Evolutionary conservation across 306 rosid species (phyloP).

Genomic region (Glycyrrhiza uralensis): DNA sequence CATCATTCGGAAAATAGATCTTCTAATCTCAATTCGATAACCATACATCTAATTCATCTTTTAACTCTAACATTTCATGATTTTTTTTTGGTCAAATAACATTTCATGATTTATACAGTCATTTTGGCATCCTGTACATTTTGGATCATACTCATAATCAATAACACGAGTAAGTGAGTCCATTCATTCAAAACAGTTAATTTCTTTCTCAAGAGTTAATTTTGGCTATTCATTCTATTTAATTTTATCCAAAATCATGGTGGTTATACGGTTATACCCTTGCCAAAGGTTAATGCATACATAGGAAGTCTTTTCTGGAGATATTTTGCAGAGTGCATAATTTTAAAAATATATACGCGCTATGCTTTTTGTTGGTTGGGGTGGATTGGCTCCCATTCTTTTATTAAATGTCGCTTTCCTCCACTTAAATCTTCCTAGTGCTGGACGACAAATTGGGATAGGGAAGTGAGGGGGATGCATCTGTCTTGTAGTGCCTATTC

Average conservation of each 20-base stretch:
- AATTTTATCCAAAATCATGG: background rate
- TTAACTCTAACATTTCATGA: too few species aligned
- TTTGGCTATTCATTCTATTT: background rate
- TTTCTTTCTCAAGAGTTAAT: background rate
- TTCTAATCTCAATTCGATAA: too few species aligned
- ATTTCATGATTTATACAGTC: background rate
- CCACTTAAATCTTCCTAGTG: background rate
- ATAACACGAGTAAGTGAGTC: background rate
- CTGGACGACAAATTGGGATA: background rate
- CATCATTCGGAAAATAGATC: too few species aligned
- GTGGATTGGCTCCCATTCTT: background rate
- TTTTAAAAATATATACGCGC: background rate
- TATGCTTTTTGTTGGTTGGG: background rate
- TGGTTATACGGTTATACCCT: background rate
- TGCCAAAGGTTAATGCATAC: background rate
- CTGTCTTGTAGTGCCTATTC: background rate
- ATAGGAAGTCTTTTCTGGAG: too few species aligned
- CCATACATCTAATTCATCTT: too few species aligned
- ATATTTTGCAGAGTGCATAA: background rate
- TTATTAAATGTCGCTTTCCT: background rate
- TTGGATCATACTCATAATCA: background rate
- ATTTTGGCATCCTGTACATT: background rate
- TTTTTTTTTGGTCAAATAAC: too few species aligned
- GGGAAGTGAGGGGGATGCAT: slow-evolving; percentile 5
- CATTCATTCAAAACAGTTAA: too few species aligned